Base-by-base conservation (phyloP, 768 basidiomycete genomes). In the Mycena indigotica region DNA sequence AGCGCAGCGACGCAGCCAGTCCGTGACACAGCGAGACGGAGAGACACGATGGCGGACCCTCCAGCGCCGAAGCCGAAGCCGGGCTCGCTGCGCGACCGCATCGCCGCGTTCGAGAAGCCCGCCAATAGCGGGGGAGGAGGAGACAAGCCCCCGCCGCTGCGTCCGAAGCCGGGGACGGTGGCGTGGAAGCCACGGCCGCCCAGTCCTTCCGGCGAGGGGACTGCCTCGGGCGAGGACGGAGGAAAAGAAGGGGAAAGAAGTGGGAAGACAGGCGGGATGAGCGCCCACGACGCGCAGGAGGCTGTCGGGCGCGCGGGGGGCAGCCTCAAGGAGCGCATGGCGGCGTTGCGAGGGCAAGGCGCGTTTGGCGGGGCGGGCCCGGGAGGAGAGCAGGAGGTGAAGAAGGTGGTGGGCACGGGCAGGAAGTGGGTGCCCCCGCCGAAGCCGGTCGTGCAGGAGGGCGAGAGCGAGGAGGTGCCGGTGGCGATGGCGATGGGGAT, bases 261-360 rank as follows among this genome's bases (percentile, higher is more conserved):
- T n/a, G n/a, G n/a, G n/a, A n/a, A n/a, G n/a, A 35, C 32, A 17
- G 32, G 75, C 3, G 81, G 83, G 0, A 89, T 93, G 89, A 88
- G 85, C 23, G 91, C 91, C 4, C 84, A 84, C 26, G 95, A 98
- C 76, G 95, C 95, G 21, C 87, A 89, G 70, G 89, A 88, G 66
- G 89, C 88, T 66, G 95, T 96, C 72, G 83, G 82, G 4, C 85
- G 85, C 55, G 61, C 41, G 5, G 88, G 83, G 2, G 88, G 84
- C 4, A 92, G 91, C 55, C 73, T 98, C 63, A 95, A 88, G 75
- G 96, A 97, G 57, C 85, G 96, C 32, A 97, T 98, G 94, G 94
- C 94, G 28, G 93, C 94, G 2, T 75, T 98, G 35, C 91, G 94
- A 69, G 92, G 90, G 6, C 86, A 81, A 44, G 89, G 91, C 16